Conservation (phyloP, 345 rosid genomes). For the Sapria himalayana region DNA sequence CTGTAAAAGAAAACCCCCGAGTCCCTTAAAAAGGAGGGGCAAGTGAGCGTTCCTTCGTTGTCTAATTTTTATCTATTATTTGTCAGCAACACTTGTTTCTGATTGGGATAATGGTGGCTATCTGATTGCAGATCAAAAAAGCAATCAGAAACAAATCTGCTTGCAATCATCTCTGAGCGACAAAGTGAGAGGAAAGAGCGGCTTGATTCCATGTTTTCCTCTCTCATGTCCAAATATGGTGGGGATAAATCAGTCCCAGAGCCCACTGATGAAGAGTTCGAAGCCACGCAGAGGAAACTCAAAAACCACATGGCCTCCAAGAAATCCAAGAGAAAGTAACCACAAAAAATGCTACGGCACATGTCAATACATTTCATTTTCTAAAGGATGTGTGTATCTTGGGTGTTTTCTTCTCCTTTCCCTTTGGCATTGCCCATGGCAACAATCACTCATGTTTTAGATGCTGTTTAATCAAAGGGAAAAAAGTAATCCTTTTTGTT, state of each 20-base stretch:
- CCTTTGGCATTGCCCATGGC: too few species aligned
- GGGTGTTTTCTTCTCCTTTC: too few species aligned
- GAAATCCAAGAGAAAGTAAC: conserved; percentile 24
- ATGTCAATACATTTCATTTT: too few species aligned
- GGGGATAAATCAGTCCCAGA: conserved; percentile 23
- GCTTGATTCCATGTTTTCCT: conserved; percentile 72
- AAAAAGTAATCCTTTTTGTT: too few species aligned
- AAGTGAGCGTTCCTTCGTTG: conserved; percentile 25
- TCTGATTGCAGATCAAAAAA: conserved; percentile 24
- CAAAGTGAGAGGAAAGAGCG: conserved; percentile 37
- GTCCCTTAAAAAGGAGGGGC: conserved; percentile 26
- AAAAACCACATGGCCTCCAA: conserved; percentile 28
- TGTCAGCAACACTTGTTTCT: not conserved
- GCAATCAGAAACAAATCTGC: conserved; percentile 33
- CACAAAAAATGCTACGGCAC: too few species aligned
- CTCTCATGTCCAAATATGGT: conserved; percentile 54
- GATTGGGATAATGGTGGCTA: not conserved
- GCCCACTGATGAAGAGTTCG: conserved; percentile 79
- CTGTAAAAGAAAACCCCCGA: conserved; percentile 50
- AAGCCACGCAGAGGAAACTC: conserved; percentile 57
- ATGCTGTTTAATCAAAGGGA: too few species aligned
- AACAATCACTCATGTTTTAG: too few species aligned
- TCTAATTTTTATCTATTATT: not conserved
- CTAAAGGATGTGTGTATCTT: too few species aligned
- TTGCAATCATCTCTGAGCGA: conserved; percentile 42